Conservation (phyloP, 2,329 filamentous ascomycete species). For the Diaporthe sp. region DNA sequence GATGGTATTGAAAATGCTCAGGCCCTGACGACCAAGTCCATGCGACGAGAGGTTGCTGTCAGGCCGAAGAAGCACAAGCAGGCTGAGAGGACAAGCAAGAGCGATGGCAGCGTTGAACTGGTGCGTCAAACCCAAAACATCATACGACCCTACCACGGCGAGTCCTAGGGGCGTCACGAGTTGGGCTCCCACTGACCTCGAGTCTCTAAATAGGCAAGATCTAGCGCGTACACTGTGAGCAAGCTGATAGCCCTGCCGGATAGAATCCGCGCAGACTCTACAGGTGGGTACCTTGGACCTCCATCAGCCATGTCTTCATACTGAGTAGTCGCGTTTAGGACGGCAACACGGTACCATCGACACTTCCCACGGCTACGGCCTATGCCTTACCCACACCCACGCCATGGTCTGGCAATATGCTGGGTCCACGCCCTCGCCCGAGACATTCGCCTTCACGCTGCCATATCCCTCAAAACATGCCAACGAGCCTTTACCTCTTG, state of each 20-base stretch:
- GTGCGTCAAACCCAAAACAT: conserved; percentile 53
- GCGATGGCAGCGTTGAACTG: conserved; percentile 74
- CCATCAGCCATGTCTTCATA: neutral
- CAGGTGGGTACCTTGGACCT: conserved; percentile 61
- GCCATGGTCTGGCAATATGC: conserved; percentile 94
- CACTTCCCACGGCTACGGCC: conserved; percentile 76
- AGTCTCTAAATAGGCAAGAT: conserved; percentile 73
- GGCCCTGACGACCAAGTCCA: conserved; percentile 37
- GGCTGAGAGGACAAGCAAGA: conserved; percentile 72
- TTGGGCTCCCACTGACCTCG: conserved; percentile 37
- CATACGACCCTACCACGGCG: neutral
- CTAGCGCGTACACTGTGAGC: conserved; percentile 85
- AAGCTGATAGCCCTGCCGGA: conserved; percentile 87
- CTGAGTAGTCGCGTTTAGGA: conserved; percentile 51
- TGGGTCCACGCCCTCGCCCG: conserved; percentile 72
- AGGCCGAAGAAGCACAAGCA: conserved; percentile 71
- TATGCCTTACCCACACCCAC: conserved; percentile 82
- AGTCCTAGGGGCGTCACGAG: neutral
- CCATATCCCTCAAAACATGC: conserved; percentile 76
- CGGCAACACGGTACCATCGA: conserved; percentile 75
- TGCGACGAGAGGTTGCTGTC: conserved; percentile 63
- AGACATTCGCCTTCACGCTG: conserved; percentile 83
- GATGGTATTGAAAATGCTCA: conserved; percentile 57
- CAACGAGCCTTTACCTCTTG: conserved; percentile 81
- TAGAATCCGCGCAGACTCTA: conserved; percentile 73